Base-by-base conservation (phyloP, 2,329 filamentous ascomycete species). In the Pseudovirgaria hyperparasitica region DNA sequence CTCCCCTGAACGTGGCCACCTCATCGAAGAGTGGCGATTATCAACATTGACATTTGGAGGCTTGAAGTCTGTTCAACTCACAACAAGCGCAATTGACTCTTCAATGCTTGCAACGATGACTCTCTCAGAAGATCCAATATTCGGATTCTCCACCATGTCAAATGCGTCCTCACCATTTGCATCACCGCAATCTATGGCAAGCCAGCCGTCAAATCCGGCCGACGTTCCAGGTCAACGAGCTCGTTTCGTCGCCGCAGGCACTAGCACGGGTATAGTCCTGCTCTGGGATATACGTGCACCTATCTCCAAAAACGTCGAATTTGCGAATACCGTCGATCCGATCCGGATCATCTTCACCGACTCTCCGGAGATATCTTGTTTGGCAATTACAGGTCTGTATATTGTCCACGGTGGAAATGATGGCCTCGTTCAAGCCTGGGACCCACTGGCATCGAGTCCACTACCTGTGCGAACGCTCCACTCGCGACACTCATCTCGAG, bases 381-480 rank as follows among this genome's bases (percentile, higher is more conserved):
- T 98, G 10, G 90, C 79, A 5, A 52, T 93, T 24, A 84, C 85
- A 2, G 80, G 84, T 2, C 62, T 98, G 10, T 92, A 92, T 46
- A 58, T 98, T 10, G 80, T 96, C 5, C 82, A 93, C 49, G 90
- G 90, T 26, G 90, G 90, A 15, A 93, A 81, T 39, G 90, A 98
- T 54, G 87, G 90, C 1, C 69, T 96, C 3, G 87, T 93, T 4
- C 90, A 96, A 52, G 82, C 85, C 5, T 98, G 90, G 90, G 90
- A 98, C 57, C 82, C 81, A n/a, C 62, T 98, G 24, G 82, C 77
- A 1, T 96, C 87, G 2, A 79, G 69, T 0, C 55, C 67, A 11
- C 73, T 77, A 12, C 82, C 90, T 0, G 69, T 96, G 27, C 74
- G 85, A 20, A 96, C 85, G 0, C 63, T 98, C 28, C 86, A 92